Conservation (phyloP, 2,329 filamentous ascomycete species). For the Proliferodiscus dingleyae region DNA sequence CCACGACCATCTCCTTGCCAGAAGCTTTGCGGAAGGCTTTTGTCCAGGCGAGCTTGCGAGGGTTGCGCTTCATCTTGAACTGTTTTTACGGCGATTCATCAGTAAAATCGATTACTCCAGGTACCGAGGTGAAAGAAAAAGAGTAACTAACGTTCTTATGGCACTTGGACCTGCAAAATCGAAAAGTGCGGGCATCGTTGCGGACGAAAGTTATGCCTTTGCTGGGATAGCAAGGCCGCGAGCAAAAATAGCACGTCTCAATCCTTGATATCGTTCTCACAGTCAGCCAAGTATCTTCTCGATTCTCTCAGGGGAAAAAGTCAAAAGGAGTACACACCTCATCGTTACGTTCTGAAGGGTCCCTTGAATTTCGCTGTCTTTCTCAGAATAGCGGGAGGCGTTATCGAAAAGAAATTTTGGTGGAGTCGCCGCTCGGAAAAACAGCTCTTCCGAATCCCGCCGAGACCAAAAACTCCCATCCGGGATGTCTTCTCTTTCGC, state of each 20-base stretch:
- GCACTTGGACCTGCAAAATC: constrained; percentile 53
- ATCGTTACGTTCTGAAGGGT: constrained; percentile 15
- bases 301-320: background rate
- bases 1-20: constrained; percentile 86
- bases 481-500: background rate
- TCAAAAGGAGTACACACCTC: constrained; percentile 16
- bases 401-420: constrained; percentile 3
- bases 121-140: background rate
- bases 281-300: background rate
- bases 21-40: constrained; percentile 84
- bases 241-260: constrained; percentile 69
- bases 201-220: constrained; percentile 47
- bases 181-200: constrained; percentile 44
- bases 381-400: constrained; percentile 1
- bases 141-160: constrained; percentile 31
- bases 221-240: constrained; percentile 60
- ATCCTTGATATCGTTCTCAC: constrained; percentile 34
- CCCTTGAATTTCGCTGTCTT: constrained; percentile 5
- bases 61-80: constrained; percentile 99
- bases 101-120: too few species aligned
- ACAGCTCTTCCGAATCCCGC: background rate
- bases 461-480: background rate
- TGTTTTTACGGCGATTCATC: too few species aligned
- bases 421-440: constrained; percentile 3
- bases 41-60: constrained; percentile 94